A percentile compares a stretch with the other conserved stretches of the same genome.
Evolutionary conservation across 1,284 basidiomycete genomes (phyloP).

Genomic region (Ustilago hordei): DNA sequence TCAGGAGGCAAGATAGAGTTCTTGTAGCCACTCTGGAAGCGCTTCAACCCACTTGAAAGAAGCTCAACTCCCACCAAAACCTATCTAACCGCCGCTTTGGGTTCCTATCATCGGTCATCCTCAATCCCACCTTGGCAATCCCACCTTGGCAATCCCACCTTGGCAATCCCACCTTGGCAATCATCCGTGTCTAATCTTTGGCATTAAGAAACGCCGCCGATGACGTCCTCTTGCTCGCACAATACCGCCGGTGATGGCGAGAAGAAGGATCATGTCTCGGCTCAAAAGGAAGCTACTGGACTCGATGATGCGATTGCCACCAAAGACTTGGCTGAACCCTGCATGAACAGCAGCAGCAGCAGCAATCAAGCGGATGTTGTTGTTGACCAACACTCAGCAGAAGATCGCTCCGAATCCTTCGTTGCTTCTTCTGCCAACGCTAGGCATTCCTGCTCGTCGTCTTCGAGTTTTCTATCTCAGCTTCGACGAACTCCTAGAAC

Average conservation of each 20-base stretch:
- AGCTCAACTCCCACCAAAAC: too few relatives aligned
- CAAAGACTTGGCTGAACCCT: background rate
- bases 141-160: too few relatives aligned
- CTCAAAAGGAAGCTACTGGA: background rate
- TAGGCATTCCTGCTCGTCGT: slow-evolving; percentile 22
- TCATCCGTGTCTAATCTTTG: too few relatives aligned
- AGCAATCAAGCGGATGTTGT: background rate
- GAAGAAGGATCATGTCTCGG: background rate
- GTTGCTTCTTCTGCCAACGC: slow-evolving; percentile 4
- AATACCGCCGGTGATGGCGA: background rate
- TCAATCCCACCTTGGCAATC: too few relatives aligned
- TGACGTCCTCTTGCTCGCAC: background rate
- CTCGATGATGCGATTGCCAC: background rate
- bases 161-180: too few relatives aligned
- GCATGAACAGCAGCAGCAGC: background rate
- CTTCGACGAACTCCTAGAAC: slow-evolving; percentile 23
- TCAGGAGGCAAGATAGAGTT: too few relatives aligned
- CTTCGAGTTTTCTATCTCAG: slow-evolving; percentile 36
- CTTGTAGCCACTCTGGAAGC: too few relatives aligned
- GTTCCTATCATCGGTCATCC: too few relatives aligned
- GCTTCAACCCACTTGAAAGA: too few relatives aligned
- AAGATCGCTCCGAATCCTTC: slow-evolving; percentile 6
- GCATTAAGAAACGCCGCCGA: background rate
- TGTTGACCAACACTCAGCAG: background rate
- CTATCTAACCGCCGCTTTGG: too few relatives aligned